These are phyloP conservation scores for Ophiosphaerella herpotricha DNA, from an alignment of 2,329 filamentous ascomycete species.

Conservation along the genomic window DNA sequence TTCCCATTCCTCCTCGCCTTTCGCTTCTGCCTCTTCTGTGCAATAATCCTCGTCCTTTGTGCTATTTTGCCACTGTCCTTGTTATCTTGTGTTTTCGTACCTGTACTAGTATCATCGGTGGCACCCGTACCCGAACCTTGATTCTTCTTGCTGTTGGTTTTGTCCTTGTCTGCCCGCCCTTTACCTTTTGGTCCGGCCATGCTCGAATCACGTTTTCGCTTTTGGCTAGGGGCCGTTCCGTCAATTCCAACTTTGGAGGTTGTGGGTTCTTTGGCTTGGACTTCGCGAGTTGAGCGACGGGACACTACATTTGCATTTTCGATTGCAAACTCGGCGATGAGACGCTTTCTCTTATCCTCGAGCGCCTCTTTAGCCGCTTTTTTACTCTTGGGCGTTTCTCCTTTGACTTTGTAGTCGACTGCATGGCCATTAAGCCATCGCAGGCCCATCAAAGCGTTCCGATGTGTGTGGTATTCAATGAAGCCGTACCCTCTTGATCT, in stretches of 20 bases:
- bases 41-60: constrained; percentile 77
- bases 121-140: constrained; percentile 26
- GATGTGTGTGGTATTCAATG: constrained; percentile 92
- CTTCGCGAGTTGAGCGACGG: constrained; percentile 69
- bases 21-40: constrained; percentile 79
- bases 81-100: constrained; percentile 7
- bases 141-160: constrained; percentile 13
- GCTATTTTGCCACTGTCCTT: constrained; percentile 58
- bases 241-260: constrained; percentile 21
- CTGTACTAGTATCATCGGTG: constrained; percentile 8
- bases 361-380: constrained; percentile 48
- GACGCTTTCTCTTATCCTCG: constrained; percentile 80
- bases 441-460: constrained; percentile 92
- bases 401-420: constrained; percentile 56
- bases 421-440: constrained; percentile 87
- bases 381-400: constrained; percentile 52
- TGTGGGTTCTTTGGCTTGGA: constrained; percentile 56
- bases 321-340: constrained; percentile 97
- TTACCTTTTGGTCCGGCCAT: constrained; percentile 14
- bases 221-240: constrained; percentile 33
- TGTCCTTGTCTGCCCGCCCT: constrained; percentile 15
- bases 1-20: constrained; percentile 62
- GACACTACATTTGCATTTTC: constrained; percentile 97
- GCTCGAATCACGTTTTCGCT: constrained; percentile 46
- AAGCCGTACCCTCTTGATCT: constrained; percentile 94